Percentiles rank a stretch among this genome's conserved stretches.
These are phyloP conservation scores for Drosera spatulata DNA, from an alignment of 179 eudicot genomes.

Conservation along the genomic window DNA sequence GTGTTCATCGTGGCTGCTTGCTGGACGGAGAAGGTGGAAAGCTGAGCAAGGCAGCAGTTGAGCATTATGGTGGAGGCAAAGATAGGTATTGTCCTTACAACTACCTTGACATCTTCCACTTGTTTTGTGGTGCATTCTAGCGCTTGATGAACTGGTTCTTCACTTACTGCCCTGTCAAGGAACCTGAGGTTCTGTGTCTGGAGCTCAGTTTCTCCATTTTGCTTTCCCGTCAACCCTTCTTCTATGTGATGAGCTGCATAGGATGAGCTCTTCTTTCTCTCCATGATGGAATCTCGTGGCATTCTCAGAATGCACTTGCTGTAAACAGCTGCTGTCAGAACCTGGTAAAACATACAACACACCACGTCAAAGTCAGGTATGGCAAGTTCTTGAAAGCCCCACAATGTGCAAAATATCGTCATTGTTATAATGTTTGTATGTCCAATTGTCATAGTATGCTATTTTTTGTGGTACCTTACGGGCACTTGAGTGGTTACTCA, in stretches of 20 bases:
- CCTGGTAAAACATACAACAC: conserved; percentile 22
- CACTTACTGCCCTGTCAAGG: conserved; percentile 33
- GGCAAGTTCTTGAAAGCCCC: no score
- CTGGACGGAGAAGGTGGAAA: conserved; percentile 85
- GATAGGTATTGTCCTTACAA: conserved; percentile 48
- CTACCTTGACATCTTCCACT: conserved; percentile 64
- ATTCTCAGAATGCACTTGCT: conserved; percentile 25
- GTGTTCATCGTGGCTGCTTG: conserved; percentile 90
- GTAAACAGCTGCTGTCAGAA: conserved; percentile 42
- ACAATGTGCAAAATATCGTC: no score
- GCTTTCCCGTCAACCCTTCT: conserved; percentile 7
- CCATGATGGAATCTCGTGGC: conserved; percentile 25
- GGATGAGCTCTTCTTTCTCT: conserved; percentile 22
- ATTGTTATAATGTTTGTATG: background rate
- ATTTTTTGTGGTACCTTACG: background rate
- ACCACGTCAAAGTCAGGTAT: background rate
- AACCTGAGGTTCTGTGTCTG: conserved; percentile 17
- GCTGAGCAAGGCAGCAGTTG: conserved; percentile 89
- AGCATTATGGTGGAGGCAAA: conserved; percentile 79
- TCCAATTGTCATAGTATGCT: background rate
- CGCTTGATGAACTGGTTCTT: conserved; percentile 20
- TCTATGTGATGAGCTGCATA: conserved; percentile 7
- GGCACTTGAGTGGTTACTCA: conserved; percentile 8
- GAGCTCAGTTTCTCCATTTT: conserved; percentile 6
- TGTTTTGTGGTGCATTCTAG: conserved; percentile 42